phyloP scores from a whole-genome alignment of 2,329 filamentous ascomycete genomes.

The Talaromyces albobiverticillius region DNA sequence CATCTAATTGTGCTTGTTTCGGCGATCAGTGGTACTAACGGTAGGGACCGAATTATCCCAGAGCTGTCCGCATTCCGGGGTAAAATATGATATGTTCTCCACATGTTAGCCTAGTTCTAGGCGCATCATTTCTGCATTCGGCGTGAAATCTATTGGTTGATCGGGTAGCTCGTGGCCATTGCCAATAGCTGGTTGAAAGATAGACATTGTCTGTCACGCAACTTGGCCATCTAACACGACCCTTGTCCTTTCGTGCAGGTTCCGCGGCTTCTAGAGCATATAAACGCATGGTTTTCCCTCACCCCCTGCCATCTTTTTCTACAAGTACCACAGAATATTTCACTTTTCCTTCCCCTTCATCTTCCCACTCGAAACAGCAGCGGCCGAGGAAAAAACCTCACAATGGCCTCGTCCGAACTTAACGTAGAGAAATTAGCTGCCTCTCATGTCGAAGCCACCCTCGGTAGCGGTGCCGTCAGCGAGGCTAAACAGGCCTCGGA shows the following conservation, averaged over 20 bases:
- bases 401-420: conserved; percentile 14
- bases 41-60: not conserved
- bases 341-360: not conserved
- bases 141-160: not conserved
- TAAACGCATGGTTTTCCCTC: not conserved
- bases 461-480: conserved; percentile 28
- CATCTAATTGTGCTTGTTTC: no score
- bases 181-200: not conserved
- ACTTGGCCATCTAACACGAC: not conserved
- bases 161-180: not conserved
- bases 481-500: conserved; percentile 43
- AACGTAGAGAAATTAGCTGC: conserved; percentile 25
- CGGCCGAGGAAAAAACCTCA: not conserved
- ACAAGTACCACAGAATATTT: not conserved
- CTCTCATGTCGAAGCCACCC: conserved; percentile 25
- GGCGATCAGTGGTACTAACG: no score
- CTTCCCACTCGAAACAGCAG: not conserved
- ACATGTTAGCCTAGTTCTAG: not conserved
- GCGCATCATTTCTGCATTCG: not conserved
- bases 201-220: not conserved
- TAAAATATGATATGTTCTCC: not conserved
- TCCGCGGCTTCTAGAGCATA: not conserved
- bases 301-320: not conserved
- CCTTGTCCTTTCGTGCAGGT: not conserved
- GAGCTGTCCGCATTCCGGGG: conserved; percentile 4